These are phyloP conservation scores for Turnera subulata DNA, from an alignment of 345 rosid species.

Conservation along the genomic window DNA sequence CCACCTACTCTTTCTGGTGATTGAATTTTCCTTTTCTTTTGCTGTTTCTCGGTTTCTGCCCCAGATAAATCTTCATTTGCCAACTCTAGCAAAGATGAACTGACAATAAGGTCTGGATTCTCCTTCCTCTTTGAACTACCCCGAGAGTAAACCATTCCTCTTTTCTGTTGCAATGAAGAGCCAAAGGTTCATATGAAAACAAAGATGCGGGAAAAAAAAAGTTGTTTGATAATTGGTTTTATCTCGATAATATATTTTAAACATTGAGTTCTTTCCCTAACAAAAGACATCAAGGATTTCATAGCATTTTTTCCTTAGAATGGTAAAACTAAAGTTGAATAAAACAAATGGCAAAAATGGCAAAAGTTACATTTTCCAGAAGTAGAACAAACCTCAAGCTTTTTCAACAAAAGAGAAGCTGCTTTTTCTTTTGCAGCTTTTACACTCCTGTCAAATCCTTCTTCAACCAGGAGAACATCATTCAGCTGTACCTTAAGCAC, in stretches of 20 bases:
- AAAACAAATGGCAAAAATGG: no score
- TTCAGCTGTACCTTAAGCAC: slow-evolving; percentile 63
- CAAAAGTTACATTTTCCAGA: not conserved
- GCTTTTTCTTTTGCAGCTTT: slow-evolving; percentile 83
- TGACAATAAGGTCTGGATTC: slow-evolving; percentile 10
- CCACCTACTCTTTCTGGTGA: slow-evolving; percentile 5
- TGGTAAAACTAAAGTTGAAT: no score
- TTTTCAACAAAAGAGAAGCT: slow-evolving; percentile 61
- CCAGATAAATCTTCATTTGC: slow-evolving; percentile 14
- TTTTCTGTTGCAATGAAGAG: slow-evolving; percentile 35
- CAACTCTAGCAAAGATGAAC: slow-evolving; percentile 7
- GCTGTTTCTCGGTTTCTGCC: slow-evolving; percentile 24
- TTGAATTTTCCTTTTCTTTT: slow-evolving; percentile 23
- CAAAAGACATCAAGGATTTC: no score
- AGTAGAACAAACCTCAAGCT: slow-evolving; percentile 63
- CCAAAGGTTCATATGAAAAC: no score
- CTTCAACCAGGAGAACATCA: slow-evolving; percentile 55
- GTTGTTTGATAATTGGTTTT: no score
- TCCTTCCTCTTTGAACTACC: slow-evolving; percentile 29
- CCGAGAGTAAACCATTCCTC: slow-evolving; percentile 42
- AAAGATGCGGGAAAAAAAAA: no score
- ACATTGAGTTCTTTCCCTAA: no score
- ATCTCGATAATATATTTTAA: no score
- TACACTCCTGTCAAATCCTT: slow-evolving; percentile 53
- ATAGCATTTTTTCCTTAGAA: no score